Evolutionary conservation across 495 filamentous ascomycete genomes (phyloP), one percentile per base, ranked within the genome.

Genomic region (Talaromyces ruber): DNA sequence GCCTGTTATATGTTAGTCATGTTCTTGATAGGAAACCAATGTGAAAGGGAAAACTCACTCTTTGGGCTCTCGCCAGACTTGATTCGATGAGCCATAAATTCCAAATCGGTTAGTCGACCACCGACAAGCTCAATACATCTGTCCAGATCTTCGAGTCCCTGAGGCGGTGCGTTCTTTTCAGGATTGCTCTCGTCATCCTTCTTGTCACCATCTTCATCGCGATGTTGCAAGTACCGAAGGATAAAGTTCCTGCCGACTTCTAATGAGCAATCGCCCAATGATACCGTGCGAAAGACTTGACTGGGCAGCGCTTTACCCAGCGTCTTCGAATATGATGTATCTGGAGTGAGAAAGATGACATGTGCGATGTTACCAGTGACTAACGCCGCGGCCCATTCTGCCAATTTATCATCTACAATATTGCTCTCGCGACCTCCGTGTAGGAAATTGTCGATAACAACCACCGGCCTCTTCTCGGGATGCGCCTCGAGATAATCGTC

Each of bases 291-390:
- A 80, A 97, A 93, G 26, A 97, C 89, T 18, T 93, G 87, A 67
- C 96, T 93, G 0, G 94, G 94, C 16, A 98, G 80, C 0, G 91
- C 86, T 71, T 90, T 93, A 68, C 88, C 86, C 2, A 98, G 80
- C 6, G 90, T 87, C 67, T 98, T 98, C 14, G 88, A 85, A 72
- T 89, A 97, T 2, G 92, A 90, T 2, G 91, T 83, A 64, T 98
- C 95, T 64, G 89, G 90, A 0, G 93, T 96, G n/a, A 98, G 81
- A 78, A 98, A 97, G 53, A 98, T 88, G 64, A 98, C 93, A 71
- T 98, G 94, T 2, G 94, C 95, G 50, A 96, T 83, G 64, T 97
- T 97, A n/a, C 84, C 82, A 4, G 89, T 87, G 0, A 92, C 91
- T n/a, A 98, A 76, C 0, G 84, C 80, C 4, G 95, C 91, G 2